phyloP scores from a whole-genome alignment of 306 rosid genomes.

The Vachellia pachyceras region DNA sequence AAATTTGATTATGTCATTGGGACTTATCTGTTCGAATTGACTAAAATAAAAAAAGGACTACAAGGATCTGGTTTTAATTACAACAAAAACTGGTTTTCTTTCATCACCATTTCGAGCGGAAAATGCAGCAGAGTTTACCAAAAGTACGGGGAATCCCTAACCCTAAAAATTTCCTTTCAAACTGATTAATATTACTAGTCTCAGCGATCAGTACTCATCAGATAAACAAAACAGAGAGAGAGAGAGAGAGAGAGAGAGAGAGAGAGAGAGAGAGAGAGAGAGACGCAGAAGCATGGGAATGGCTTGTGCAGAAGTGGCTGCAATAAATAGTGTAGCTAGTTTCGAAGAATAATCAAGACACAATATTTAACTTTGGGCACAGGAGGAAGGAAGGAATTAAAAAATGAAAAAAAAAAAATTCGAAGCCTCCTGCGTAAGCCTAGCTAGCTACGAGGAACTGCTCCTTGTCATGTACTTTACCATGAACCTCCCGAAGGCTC shows the following conservation, averaged over 20 bases:
- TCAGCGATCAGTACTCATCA: background rate
- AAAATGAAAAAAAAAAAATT: slow-evolving; percentile 35
- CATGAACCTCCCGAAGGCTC: background rate
- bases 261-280: too few species aligned
- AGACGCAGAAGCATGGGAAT: slow-evolving; percentile 6
- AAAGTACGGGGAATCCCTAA: background rate
- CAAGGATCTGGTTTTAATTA: background rate
- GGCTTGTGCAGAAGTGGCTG: slow-evolving; percentile 5
- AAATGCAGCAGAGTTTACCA: slow-evolving; percentile 21
- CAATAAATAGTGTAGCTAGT: slow-evolving; percentile 38
- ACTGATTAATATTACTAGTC: background rate
- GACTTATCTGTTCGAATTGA: too few species aligned
- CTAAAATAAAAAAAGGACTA: too few species aligned
- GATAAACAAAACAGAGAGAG: background rate
- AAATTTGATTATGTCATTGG: too few species aligned
- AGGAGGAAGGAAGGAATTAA: slow-evolving; percentile 21
- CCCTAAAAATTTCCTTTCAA: background rate
- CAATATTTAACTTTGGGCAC: background rate
- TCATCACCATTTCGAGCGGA: background rate
- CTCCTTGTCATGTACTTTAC: background rate
- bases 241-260: too few species aligned
- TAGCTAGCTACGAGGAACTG: slow-evolving; percentile 20
- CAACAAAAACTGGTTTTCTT: background rate
- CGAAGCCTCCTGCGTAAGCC: slow-evolving; percentile 9
- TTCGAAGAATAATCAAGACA: slow-evolving; percentile 35